A percentile compares a stretch with the other conserved stretches of the same genome.
Evolutionary conservation across 2,329 filamentous ascomycete genomes (phyloP).

Genomic region (Laburnicola sp.): DNA sequence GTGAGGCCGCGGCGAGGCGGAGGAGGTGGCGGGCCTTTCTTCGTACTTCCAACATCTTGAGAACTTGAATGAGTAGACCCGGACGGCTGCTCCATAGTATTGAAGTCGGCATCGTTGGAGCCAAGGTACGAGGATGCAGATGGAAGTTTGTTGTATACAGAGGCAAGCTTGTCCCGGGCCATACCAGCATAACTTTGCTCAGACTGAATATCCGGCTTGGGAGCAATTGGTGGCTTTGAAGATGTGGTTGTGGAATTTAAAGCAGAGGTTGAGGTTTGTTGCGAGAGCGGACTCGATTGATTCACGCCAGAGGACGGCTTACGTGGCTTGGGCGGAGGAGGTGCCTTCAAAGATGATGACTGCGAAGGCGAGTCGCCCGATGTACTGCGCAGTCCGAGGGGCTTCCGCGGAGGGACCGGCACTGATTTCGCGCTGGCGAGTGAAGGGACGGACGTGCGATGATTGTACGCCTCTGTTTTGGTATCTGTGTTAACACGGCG

Average conservation of each 20-base stretch:
- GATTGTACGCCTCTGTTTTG: slow-evolving; percentile 16
- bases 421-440: slow-evolving; percentile 33
- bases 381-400: slow-evolving; percentile 44
- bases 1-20: slow-evolving; percentile 43
- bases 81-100: neutral
- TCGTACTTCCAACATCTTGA: slow-evolving; percentile 14
- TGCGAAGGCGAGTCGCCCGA: slow-evolving; percentile 34
- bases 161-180: slow-evolving; percentile 45
- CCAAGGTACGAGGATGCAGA: slow-evolving; percentile 34
- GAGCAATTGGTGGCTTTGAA: slow-evolving; percentile 33
- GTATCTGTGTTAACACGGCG: slow-evolving; percentile 35
- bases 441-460: slow-evolving; percentile 23
- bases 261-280: slow-evolving; percentile 22
- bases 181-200: slow-evolving; percentile 42
- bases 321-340: slow-evolving; percentile 40
- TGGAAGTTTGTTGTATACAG: slow-evolving; percentile 47
- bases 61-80: slow-evolving; percentile 4
- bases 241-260: slow-evolving; percentile 38
- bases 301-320: slow-evolving; percentile 29
- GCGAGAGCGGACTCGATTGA: slow-evolving; percentile 33
- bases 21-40: slow-evolving; percentile 35
- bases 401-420: slow-evolving; percentile 39
- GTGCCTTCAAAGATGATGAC: slow-evolving; percentile 35
- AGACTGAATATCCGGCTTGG: slow-evolving; percentile 33
- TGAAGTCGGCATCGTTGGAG: slow-evolving; percentile 1